Evolutionary conservation across 2,329 filamentous ascomycete species (phyloP), one percentile per base, ranked within the genome.

Genomic region (Rutstroemia sydowiana): DNA sequence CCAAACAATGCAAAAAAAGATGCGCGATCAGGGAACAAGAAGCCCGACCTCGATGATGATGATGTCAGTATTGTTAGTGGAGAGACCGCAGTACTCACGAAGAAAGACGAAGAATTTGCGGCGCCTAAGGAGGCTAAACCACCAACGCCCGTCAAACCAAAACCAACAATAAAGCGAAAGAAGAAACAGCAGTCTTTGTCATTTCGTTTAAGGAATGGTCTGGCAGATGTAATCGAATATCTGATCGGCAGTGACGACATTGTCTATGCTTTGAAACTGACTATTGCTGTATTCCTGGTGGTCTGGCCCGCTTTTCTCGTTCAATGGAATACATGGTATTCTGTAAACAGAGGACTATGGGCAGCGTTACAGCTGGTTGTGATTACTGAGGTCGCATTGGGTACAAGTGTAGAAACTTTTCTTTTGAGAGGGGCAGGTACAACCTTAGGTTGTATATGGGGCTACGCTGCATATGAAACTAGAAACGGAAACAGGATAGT

Each of bases 371-470:
- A 82, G 54, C 68, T 82, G 11, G 71, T 82, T 5, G 69, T 82
- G 18, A 74, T 81, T 16, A 80, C 79, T 53, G 79, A 82, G 62
- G 77, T 81, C 14, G 76, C 77, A 16, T 76, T 82, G 45, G 79
- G 79, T 16, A 76, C 76, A 2, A 79, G 78, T 0, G 69, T 82
- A 28, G 70, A 72, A 57, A 73, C 74, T 10, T 79, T 82, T 60
- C 64, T 75, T 34, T 60, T 81, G 4, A 71, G 79, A 54, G 71
- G 72, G 2, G 63, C 73, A 14, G 79, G 79, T 0, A 76, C 78
- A 2, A 63, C 76, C 0, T 67, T 75, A 50, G 79, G 79, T 9
- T 81, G 77, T 51, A 53, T 75, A 3, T 69, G 77, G 63, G 79
- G 79, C 2, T 78, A 71, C 53, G 68, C 75, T 10, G 73, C 77